These are phyloP conservation scores for Caryopteris hybrid DNA, from an alignment of 305 asterid genomes.

Conservation along the genomic window DNA sequence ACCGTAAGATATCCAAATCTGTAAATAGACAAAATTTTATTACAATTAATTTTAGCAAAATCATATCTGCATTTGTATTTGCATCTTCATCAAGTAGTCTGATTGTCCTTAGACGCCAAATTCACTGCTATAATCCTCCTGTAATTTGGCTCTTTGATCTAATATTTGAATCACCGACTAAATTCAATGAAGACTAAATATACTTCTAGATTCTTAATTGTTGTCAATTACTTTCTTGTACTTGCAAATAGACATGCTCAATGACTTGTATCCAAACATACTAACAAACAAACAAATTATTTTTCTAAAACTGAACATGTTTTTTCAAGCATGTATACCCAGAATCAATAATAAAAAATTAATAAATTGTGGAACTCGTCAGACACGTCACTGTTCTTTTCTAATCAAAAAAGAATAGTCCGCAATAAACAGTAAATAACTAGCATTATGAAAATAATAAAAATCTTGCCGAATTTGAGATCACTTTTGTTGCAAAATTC, in stretches of 20 bases:
- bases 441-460: too few species aligned
- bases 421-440: background rate
- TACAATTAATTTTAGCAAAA: too few species aligned
- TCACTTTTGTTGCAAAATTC: background rate
- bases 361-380: background rate
- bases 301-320: background rate
- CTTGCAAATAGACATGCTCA: background rate
- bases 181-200: background rate
- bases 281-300: background rate
- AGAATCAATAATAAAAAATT: background rate
- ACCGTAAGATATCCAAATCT: too few species aligned
- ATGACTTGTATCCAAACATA: background rate
- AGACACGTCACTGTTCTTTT: too few species aligned
- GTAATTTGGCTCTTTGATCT: background rate
- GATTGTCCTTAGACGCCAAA: too few species aligned
- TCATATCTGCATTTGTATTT: too few species aligned
- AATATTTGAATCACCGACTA: background rate
- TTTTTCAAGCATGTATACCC: background rate
- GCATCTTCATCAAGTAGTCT: too few species aligned
- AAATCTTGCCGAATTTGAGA: background rate
- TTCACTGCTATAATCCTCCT: background rate
- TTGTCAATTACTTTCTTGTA: background rate
- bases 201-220: too few species aligned
- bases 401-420: background rate
- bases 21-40: too few species aligned